These are phyloP conservation scores for Penicillium sp. DNA, from an alignment of 2,329 filamentous ascomycete genomes.

Conservation along the genomic window DNA sequence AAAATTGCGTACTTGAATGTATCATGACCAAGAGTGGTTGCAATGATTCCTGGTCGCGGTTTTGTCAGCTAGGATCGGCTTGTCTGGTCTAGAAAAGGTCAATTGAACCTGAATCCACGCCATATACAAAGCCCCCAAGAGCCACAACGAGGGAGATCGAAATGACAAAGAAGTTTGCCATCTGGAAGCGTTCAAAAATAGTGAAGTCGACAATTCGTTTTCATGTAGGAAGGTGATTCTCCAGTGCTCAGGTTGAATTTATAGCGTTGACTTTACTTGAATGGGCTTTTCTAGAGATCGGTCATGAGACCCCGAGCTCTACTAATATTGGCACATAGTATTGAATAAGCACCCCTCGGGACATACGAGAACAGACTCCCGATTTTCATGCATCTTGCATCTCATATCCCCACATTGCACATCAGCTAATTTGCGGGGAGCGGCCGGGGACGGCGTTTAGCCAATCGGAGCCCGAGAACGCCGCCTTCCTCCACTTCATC, in stretches of 20 bases:
- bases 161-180: not conserved
- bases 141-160: not conserved
- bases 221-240: not conserved
- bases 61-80: not conserved
- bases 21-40: slow-evolving; percentile 21
- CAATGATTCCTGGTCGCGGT: slow-evolving; percentile 17
- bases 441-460: too few relatives aligned
- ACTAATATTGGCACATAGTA: not conserved
- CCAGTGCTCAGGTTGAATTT: not conserved
- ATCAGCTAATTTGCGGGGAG: not conserved
- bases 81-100: not conserved
- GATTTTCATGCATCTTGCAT: not conserved
- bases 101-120: not conserved
- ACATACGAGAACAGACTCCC: not conserved
- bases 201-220: not conserved
- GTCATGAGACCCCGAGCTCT: not conserved
- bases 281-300: not conserved
- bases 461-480: not conserved
- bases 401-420: not conserved
- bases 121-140: not conserved
- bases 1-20: slow-evolving; percentile 22
- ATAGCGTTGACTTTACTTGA: not conserved
- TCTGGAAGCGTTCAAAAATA: not conserved
- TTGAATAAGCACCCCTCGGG: not conserved
- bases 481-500: not conserved